phyloP scores from a whole-genome alignment of 148 eudicot species.

The Pharnaceum exiguum region DNA sequence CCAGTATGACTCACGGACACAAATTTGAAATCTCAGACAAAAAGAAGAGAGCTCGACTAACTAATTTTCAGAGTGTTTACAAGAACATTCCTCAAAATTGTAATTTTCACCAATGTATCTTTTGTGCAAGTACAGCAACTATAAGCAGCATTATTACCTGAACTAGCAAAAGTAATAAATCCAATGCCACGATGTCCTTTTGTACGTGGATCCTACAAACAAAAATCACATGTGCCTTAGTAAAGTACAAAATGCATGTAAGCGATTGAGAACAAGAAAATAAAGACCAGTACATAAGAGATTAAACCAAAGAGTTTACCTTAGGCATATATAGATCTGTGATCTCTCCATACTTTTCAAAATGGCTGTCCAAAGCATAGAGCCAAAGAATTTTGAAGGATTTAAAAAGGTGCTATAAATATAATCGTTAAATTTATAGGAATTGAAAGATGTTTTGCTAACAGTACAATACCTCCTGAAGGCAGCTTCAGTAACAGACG shows the following conservation, averaged over 20 bases:
- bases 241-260: neutral
- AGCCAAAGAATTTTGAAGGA: neutral
- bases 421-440: no score
- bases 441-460: no score
- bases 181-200: constrained; percentile 99
- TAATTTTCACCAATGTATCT: neutral
- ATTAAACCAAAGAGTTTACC: constrained; percentile 32
- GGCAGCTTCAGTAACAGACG: constrained; percentile 67
- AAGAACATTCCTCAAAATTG: no score
- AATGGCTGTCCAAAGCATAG: constrained; percentile 53
- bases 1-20: no score
- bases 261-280: neutral
- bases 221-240: neutral
- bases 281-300: neutral
- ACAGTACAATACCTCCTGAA: constrained; percentile 62
- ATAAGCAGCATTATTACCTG: constrained; percentile 39
- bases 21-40: no score
- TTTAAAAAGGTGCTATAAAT: neutral
- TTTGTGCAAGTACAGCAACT: neutral
- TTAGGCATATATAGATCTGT: constrained; percentile 97
- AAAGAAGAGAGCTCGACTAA: no score
- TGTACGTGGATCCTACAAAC: constrained; percentile 67
- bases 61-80: no score
- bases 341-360: constrained; percentile 90
- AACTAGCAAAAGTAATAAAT: constrained; percentile 80